Evolutionary conservation across 2,329 filamentous ascomycete genomes (phyloP), one percentile per base, ranked within the genome.

Genomic region (Magnaporthiopsis incrustans): DNA sequence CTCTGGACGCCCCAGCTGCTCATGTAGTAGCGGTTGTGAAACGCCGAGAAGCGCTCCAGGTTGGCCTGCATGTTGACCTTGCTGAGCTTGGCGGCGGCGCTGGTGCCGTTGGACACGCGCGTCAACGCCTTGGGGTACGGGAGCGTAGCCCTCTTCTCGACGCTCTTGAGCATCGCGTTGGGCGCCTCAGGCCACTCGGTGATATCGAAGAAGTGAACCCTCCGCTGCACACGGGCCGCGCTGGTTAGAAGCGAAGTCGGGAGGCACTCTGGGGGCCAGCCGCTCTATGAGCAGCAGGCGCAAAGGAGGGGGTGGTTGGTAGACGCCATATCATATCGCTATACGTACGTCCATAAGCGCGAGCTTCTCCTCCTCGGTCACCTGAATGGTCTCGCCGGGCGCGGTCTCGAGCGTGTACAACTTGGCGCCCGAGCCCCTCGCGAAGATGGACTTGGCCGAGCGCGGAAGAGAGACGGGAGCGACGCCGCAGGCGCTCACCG

Each of bases 311-410:
- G 1, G 57, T 8, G 1, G 57, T 8, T 18, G 38, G 27, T 56
- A 56, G 3, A 6, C 7, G 2, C 7, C 30, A 30, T 30, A 30
- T 30, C 30, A 33, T 15, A 3, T 26, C 2, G 6, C 58, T 67
- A 60, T 50, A 77, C 85, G 65, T 83, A 96, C 92, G 70, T 92
- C 83, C 72, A 90, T 88, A 68, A 98, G 79, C 75, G 89, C 87
- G 92, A 94, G 97, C 78, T 98, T 99, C 79, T 97, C 88, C 53
- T 97, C 91, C 71, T 98, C 94, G 0, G 91, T 96, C 44, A 97
- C 89, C 89, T 91, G 95, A 81, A 84, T 81, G 26, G 88, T 93
- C 74, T 94, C 83, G 64, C 90, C 92, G 4, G 92, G 92, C 22
- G 85, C 84, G 32, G 95, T 82, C 79, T 98, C 93, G 67, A 99